phyloP scores from a whole-genome alignment of 495 filamentous ascomycete genomes.

The Evansstolkia leycettana region DNA sequence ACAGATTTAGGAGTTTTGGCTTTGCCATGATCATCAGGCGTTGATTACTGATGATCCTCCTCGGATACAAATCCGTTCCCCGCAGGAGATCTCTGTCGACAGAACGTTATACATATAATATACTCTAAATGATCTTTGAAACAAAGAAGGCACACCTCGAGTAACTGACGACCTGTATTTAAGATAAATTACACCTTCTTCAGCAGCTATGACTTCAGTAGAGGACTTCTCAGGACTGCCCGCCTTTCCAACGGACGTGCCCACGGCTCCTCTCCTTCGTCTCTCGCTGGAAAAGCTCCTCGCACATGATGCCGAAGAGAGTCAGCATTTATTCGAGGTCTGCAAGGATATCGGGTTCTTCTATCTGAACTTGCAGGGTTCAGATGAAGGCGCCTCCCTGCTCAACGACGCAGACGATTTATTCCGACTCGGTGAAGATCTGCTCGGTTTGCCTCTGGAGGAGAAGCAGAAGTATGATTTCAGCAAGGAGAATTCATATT shows the following conservation, averaged over 20 bases:
- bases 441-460: conserved; percentile 37
- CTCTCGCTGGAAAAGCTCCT: conserved; percentile 40
- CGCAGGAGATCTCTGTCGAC: too few species aligned
- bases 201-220: not conserved
- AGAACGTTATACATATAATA: too few species aligned
- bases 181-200: conserved; percentile 1
- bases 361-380: conserved; percentile 42
- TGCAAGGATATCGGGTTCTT: conserved; percentile 50
- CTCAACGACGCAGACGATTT: conserved; percentile 32
- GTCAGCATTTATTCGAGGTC: conserved; percentile 29
- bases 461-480: conserved; percentile 44
- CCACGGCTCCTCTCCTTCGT: conserved; percentile 41
- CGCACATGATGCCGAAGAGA: conserved; percentile 26
- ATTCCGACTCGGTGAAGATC: conserved; percentile 29
- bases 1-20: too few species aligned
- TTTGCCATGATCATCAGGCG: conserved; percentile 1
- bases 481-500: conserved; percentile 25
- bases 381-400: conserved; percentile 23
- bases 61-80: too few species aligned
- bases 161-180: too few species aligned
- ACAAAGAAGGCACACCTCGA: too few species aligned
- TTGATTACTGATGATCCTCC: too few species aligned
- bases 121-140: too few species aligned
- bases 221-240: conserved; percentile 24
- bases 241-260: conserved; percentile 40